phyloP scores from a whole-genome alignment of 1,139 yeast species.

The Kodamaea sp. region DNA sequence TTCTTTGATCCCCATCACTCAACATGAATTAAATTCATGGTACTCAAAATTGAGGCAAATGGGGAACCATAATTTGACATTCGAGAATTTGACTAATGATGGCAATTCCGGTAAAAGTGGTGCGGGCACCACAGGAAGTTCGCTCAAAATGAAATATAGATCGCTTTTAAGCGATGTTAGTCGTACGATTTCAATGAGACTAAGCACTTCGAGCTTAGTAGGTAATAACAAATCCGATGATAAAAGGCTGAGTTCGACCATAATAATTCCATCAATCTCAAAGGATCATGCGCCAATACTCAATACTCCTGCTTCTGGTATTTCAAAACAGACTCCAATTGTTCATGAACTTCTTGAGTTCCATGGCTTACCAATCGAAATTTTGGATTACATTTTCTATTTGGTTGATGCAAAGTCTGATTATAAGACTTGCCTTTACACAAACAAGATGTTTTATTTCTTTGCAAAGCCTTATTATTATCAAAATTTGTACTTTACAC shows the following conservation, averaged over 20 bases:
- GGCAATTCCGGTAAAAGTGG: slow-evolving; percentile 4
- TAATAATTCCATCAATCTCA: slow-evolving; percentile 1
- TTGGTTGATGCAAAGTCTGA: slow-evolving; percentile 26
- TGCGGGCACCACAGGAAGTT: slow-evolving; percentile 2
- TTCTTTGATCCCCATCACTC: slow-evolving; percentile 36
- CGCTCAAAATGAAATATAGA: slow-evolving; percentile 42
- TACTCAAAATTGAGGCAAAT: slow-evolving; percentile 10
- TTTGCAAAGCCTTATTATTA: slow-evolving; percentile 57
- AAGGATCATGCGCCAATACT: slow-evolving; percentile 3
- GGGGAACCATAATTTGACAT: slow-evolving; percentile 13
- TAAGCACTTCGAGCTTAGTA: slow-evolving; percentile 17
- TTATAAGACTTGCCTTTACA: slow-evolving; percentile 42
- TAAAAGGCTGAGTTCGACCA: no score
- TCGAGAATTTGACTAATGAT: slow-evolving; percentile 9
- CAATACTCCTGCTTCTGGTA: slow-evolving; percentile 3
- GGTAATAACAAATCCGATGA: neutral
- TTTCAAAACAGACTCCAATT: neutral
- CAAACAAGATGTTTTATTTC: slow-evolving; percentile 47
- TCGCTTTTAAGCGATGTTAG: slow-evolving; percentile 41
- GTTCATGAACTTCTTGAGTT: slow-evolving; percentile 14
- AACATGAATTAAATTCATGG: slow-evolving; percentile 25
- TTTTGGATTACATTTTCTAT: slow-evolving; percentile 31
- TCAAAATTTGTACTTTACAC: slow-evolving; percentile 49
- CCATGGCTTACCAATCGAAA: slow-evolving; percentile 32
- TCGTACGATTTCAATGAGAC: slow-evolving; percentile 21